Conservation (phyloP, 805 yeast species). For the Yamadazyma olivae region DNA sequence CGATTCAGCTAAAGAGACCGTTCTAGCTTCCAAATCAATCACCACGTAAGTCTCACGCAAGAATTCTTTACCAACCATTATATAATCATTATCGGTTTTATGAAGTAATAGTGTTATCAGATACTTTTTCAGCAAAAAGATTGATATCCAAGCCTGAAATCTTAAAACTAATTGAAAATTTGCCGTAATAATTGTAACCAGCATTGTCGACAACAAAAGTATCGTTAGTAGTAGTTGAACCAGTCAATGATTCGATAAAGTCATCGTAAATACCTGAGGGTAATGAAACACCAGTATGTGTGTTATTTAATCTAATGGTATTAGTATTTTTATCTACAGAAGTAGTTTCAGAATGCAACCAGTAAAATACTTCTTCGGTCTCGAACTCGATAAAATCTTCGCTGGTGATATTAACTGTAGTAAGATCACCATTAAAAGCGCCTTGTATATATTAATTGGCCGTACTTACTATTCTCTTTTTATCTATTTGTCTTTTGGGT, state of each 20-base stretch:
- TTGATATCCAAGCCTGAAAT: not conserved
- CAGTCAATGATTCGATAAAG: not conserved
- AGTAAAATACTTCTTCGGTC: not conserved
- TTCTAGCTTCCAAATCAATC: too few relatives aligned
- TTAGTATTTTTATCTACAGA: not conserved
- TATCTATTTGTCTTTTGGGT: slow-evolving; percentile 3
- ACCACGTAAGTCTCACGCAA: too few relatives aligned
- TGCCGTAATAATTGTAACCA: not conserved
- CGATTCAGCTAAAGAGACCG: too few relatives aligned
- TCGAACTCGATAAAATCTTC: not conserved
- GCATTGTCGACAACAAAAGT: too few relatives aligned
- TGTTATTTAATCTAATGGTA: not conserved
- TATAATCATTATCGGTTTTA: too few relatives aligned
- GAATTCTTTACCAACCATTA: too few relatives aligned
- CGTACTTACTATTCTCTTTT: slow-evolving; percentile 28
- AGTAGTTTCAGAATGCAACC: not conserved
- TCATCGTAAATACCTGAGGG: not conserved
- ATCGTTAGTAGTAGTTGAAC: not conserved
- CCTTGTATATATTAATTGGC: not conserved
- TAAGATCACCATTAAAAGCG: not conserved
- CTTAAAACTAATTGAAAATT: not conserved
- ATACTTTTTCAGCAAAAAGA: slow-evolving; percentile 11
- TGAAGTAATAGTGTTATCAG: too few relatives aligned
- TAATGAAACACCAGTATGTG: not conserved
- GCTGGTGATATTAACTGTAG: too few relatives aligned